Percentiles rank a stretch among this genome's conserved stretches.
These are phyloP conservation scores for Podosphaera aphanis DNA, from an alignment of 2,329 filamentous ascomycete genomes.

Conservation along the genomic window DNA sequence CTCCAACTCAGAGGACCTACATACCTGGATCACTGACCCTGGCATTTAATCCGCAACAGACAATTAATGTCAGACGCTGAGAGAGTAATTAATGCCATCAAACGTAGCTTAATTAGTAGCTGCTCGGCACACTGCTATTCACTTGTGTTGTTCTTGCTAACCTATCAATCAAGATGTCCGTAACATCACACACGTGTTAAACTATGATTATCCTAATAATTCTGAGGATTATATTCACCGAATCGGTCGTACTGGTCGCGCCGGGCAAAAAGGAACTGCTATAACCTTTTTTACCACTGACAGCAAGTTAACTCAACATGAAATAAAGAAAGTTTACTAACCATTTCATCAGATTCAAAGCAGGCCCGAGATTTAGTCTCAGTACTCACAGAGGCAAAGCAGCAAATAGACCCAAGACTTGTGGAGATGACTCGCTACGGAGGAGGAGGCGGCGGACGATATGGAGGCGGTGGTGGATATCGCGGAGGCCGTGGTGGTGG, in stretches of 20 bases:
- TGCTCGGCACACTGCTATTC: conserved; percentile 40
- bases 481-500: conserved; percentile 32
- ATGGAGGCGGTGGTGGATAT: conserved; percentile 27
- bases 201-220: conserved; percentile 99
- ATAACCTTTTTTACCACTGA: conserved; percentile 99
- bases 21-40: conserved; percentile 28
- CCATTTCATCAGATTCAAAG: conserved; percentile 43
- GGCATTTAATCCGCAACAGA: conserved; percentile 23
- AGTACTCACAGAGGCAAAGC: conserved; percentile 88
- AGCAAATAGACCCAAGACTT: conserved; percentile 89
- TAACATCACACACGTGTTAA: conserved; percentile 99
- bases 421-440: conserved; percentile 88
- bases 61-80: conserved; percentile 17
- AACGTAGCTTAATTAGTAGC: conserved; percentile 16
- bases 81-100: conserved; percentile 19
- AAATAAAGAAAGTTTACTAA: conserved; percentile 8
- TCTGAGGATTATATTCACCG: conserved; percentile 96
- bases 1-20: conserved; percentile 34
- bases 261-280: conserved; percentile 81
- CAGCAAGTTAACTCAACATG: conserved; percentile 42
- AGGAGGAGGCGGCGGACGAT: conserved; percentile 23
- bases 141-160: conserved; percentile 50
- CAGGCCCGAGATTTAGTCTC: conserved; percentile 90
- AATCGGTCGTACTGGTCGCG: conserved; percentile 87
- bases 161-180: conserved; percentile 83